Evolutionary conservation across 1,284 basidiomycete genomes (phyloP), one percentile per base, ranked within the genome.

Genomic region (Malassezia obtusa): DNA sequence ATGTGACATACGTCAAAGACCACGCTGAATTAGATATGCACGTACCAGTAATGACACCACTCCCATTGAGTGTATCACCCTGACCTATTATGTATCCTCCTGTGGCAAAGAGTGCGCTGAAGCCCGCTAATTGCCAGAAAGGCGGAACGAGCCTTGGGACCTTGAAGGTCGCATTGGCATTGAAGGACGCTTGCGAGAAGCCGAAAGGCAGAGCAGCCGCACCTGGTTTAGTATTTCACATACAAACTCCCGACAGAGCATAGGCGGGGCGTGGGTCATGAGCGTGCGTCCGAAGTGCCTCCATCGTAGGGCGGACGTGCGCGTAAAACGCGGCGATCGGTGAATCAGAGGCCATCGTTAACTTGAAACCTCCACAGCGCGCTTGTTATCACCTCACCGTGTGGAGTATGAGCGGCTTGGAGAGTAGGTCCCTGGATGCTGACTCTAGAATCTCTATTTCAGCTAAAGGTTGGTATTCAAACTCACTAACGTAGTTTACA

Each of bases 61-160:
- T 63, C 12, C 68, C 68, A 45, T 70, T 70, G 11, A 70, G 46
- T 0, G 32, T 44, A 50, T 70, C 68, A 4, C 65, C 65, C 30
- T 65, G 56, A 11, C 60, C 61, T n/a, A 68, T 66, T 32, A 70
- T 70, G 50, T 70, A 70, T n/a, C 64, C 68, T 2, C 66, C 68
- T 3, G 56, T 54, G 7, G 51, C 63, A 48, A 70, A 68, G 14
- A 63, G 55, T 5, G 55, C 57, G 7, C 64, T 50, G 30, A 70
- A 64, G 41, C 65, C 65, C 2, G 62, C 61, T 4, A 65, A 47
- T 49, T 68, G 65, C 65, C 65, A 68, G 49, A 67, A 70, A 1
- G 66, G 66, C 24, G 68, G 65, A 10, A 70, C 40, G 4, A 55
- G 47, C 2, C 65, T 55, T 7, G 50, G 60, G 26, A 58, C 43